Percentiles rank a stretch among this genome's conserved stretches.
These are phyloP conservation scores for Conringia planisiliqua DNA, from an alignment of 345 rosid genomes.

Conservation along the genomic window DNA sequence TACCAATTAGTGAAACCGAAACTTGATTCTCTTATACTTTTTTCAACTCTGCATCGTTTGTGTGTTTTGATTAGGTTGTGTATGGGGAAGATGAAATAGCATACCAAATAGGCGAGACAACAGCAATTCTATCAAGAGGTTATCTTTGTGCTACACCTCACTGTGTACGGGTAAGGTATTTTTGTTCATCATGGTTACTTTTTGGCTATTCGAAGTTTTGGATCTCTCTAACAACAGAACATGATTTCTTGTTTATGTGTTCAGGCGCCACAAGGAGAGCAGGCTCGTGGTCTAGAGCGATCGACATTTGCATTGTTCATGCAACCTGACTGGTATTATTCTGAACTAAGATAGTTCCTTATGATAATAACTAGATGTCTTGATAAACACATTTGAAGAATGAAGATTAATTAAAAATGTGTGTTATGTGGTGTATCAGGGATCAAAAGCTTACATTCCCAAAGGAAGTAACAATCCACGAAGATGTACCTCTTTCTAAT, in stretches of 20 bases:
- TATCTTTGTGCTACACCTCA: slow-evolving; percentile 97
- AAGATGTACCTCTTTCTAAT: slow-evolving; percentile 53
- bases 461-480: slow-evolving; percentile 48
- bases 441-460: slow-evolving; percentile 79
- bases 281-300: slow-evolving; percentile 60
- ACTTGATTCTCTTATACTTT: not conserved
- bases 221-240: not conserved
- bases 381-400: not conserved
- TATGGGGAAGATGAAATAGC: slow-evolving; percentile 87
- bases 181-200: not conserved
- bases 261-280: slow-evolving; percentile 82
- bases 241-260: not conserved
- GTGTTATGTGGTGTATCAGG: slow-evolving; percentile 38
- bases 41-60: not conserved
- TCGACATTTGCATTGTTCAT: slow-evolving; percentile 92
- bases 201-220: not conserved
- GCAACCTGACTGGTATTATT: slow-evolving; percentile 90
- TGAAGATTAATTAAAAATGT: not conserved
- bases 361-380: not conserved
- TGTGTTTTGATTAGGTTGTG: slow-evolving; percentile 46
- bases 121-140: slow-evolving; percentile 70
- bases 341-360: not conserved
- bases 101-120: slow-evolving; percentile 94
- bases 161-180: slow-evolving; percentile 62
- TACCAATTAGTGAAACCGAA: not conserved